Base-by-base conservation (phyloP, 208 protist species). In the Crithidia bombi region DNA sequence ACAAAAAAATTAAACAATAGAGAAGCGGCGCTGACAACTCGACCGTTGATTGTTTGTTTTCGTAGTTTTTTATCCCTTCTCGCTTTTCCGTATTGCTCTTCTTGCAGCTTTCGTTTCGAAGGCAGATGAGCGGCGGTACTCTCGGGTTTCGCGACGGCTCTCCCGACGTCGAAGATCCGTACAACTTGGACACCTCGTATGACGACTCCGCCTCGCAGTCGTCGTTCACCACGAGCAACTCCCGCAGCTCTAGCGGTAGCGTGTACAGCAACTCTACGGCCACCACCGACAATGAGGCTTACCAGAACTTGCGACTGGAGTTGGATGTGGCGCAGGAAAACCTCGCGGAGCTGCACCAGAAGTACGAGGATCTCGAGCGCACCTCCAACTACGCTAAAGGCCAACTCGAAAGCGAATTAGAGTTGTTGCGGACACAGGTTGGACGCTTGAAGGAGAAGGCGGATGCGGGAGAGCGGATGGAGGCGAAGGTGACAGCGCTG, bases 311-410 rank as follows among this genome's bases (percentile, higher is more conserved):
- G 41, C 52, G 65, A 0, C 38, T 83, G 3, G 73, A 83, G 38
- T 23, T 83, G 1, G 69, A 74, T 15, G 44, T 83, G 0, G 58
- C 58, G n/a, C 38, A 69, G 17, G 68, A 83, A 17, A 67, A 66
- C 36, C 1, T 83, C 1, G 41, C 30, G 0, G 73, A 83, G 36
- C 51, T 80, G 19, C 50, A 83, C 7, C 35, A 63, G 12, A 65
- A 69, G 33, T 81, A 76, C 41, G 65, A 75, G 12, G 75, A 81
- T 32, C 65, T 81, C 10, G 50, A 76, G 59, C 75, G 75, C 23
- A 69, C 56, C 17, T 69, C 68, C 0, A 71, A 56, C 41, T 81
- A 75, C 47, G 38, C 61, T 0, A 71, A 49, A 44, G 75, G 75
- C 0, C 49, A 79, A 26, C 43, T 81, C 9, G 33, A 76, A 39